These are phyloP conservation scores for Cladophialophora psammophila DNA, from an alignment of 2,329 filamentous ascomycete genomes.

Conservation along the genomic window DNA sequence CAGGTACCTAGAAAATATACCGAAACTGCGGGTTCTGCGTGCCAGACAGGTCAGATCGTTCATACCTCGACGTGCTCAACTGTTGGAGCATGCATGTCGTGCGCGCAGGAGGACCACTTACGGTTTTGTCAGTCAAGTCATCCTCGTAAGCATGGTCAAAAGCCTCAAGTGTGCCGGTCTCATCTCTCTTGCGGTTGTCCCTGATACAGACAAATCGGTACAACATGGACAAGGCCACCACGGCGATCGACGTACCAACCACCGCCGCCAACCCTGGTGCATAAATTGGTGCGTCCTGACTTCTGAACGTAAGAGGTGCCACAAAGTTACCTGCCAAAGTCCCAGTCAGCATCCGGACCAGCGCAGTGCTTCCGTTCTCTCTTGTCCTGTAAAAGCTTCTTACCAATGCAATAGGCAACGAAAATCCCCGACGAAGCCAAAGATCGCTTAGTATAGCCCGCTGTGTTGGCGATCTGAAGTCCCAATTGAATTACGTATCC, in stretches of 20 bases:
- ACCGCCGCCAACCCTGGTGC: slow-evolving; percentile 46
- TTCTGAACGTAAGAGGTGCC: slow-evolving; percentile 25
- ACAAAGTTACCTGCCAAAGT: slow-evolving; percentile 20
- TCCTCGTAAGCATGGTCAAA: slow-evolving; percentile 63
- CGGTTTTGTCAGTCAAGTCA: slow-evolving; percentile 56
- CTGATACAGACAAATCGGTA: slow-evolving; percentile 39
- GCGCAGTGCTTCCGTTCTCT: not conserved
- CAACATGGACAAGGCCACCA: slow-evolving; percentile 42
- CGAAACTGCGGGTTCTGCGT: slow-evolving; percentile 20
- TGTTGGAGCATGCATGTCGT: not conserved
- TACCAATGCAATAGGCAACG: slow-evolving; percentile 42
- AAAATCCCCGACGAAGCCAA: slow-evolving; percentile 38
- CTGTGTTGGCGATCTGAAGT: slow-evolving; percentile 51
- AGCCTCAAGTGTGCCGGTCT: slow-evolving; percentile 48
- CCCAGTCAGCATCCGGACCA: not conserved
- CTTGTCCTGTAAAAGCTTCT: not conserved
- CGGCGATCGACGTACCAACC: slow-evolving; percentile 15
- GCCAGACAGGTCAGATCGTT: not conserved
- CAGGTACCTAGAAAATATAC: slow-evolving; percentile 7
- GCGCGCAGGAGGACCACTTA: not conserved
- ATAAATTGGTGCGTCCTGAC: slow-evolving; percentile 44
- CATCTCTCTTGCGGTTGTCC: slow-evolving; percentile 31
- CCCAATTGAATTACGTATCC: slow-evolving; percentile 62
- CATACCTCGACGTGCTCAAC: not conserved
- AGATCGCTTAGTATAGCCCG: slow-evolving; percentile 40